Conservation (phyloP, 2,329 filamentous ascomycete species). For the Gaeumannomyces tritici region DNA sequence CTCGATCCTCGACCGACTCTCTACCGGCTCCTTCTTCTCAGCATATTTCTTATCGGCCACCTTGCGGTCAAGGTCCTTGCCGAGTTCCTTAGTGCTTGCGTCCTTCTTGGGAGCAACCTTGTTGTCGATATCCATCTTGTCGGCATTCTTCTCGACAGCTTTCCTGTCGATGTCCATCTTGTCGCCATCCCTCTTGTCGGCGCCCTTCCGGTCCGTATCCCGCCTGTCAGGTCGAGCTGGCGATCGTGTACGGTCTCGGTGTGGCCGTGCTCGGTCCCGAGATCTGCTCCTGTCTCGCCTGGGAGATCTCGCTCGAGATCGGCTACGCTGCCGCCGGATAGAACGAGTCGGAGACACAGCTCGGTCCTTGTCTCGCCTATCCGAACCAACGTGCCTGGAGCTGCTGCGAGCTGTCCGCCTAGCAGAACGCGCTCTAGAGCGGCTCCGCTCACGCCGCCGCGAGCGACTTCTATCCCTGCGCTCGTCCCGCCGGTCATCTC, state of each 20-base stretch:
- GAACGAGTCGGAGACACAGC: constrained; percentile 11
- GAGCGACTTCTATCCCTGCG: constrained; percentile 17
- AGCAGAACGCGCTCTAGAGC: constrained; percentile 12
- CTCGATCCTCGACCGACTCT: background rate
- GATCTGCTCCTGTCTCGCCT: constrained; percentile 18
- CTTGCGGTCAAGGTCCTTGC: background rate
- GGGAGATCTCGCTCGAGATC: constrained; percentile 17
- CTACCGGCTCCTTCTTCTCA: background rate
- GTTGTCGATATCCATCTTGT: constrained; percentile 3
- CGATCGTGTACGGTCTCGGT: constrained; percentile 17
- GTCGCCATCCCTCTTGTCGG: background rate
- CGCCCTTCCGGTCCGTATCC: constrained; percentile 1
- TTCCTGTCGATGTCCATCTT: constrained; percentile 1
- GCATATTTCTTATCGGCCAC: background rate
- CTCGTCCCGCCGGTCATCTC: constrained; percentile 12
- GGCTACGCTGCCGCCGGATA: constrained; percentile 18
- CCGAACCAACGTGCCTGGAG: constrained; percentile 16
- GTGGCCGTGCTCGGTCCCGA: constrained; percentile 12
- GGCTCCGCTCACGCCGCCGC: constrained; percentile 13
- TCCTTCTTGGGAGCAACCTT: constrained; percentile 3
- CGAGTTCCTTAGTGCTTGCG: background rate
- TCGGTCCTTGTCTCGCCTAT: background rate
- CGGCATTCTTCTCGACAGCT: background rate
- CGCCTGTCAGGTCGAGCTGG: constrained; percentile 11
- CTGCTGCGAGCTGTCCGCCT: constrained; percentile 14